Conservation (phyloP, 2,329 filamentous ascomycete genomes). For the Phialophora tarda region DNA sequence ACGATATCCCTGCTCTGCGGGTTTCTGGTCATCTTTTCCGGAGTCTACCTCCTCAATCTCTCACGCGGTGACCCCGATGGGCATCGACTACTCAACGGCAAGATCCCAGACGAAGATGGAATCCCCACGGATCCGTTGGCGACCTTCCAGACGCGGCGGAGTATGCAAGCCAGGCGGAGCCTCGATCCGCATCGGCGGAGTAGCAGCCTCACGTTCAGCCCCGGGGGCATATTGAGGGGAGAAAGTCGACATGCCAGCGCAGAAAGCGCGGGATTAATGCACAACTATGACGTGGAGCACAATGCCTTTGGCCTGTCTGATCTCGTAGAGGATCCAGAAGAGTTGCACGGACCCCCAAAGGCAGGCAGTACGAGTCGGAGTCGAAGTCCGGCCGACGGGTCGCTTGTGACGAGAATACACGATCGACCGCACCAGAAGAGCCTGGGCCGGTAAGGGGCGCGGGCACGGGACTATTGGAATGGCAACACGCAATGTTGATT, state of each 20-base stretch:
- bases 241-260: slow-evolving; percentile 56
- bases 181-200: slow-evolving; percentile 63
- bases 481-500: slow-evolving; percentile 3
- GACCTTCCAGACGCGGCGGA: slow-evolving; percentile 84
- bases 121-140: slow-evolving; percentile 91
- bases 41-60: slow-evolving; percentile 95
- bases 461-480: neutral
- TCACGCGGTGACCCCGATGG: slow-evolving; percentile 90
- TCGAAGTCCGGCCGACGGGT: slow-evolving; percentile 19
- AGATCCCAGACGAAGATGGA: slow-evolving; percentile 66
- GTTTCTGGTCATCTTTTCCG: slow-evolving; percentile 92
- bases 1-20: slow-evolving; percentile 90
- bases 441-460: slow-evolving; percentile 27
- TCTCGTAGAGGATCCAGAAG: slow-evolving; percentile 68
- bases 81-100: slow-evolving; percentile 66
- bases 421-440: slow-evolving; percentile 36
- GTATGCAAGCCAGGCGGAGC: slow-evolving; percentile 82
- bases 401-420: slow-evolving; percentile 30
- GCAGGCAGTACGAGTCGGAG: slow-evolving; percentile 29
- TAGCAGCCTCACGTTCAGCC: slow-evolving; percentile 54
- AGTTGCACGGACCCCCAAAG: slow-evolving; percentile 16
- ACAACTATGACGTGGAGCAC: slow-evolving; percentile 85
- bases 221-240: slow-evolving; percentile 52
- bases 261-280: slow-evolving; percentile 76
- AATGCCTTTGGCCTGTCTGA: slow-evolving; percentile 77